A percentile compares a stretch with the other conserved stretches of the same genome.
Conservation (phyloP, 257 asterid genomes). For the Salvia miltiorrhiza region DNA sequence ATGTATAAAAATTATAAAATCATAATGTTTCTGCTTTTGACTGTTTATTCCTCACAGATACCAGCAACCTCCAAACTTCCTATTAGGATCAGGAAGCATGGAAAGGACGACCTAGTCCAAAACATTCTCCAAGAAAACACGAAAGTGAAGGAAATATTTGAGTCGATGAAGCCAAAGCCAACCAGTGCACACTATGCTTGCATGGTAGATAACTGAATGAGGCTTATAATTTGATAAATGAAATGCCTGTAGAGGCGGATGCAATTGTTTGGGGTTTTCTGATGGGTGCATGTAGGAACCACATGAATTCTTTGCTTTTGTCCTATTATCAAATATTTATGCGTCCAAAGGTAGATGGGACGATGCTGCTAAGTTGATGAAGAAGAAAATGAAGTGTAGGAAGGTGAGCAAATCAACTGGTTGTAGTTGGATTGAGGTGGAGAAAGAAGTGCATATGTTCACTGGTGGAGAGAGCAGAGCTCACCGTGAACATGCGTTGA, state of each 20-base stretch:
- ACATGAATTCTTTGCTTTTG: slow-evolving; percentile 55
- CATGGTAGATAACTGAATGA: slow-evolving; percentile 63
- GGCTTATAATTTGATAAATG: slow-evolving; percentile 55
- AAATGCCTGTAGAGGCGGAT: slow-evolving; percentile 62
- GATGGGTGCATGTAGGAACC: slow-evolving; percentile 70
- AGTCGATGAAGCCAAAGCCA: slow-evolving; percentile 55
- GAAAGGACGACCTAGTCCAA: too few species aligned
- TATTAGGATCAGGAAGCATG: too few species aligned
- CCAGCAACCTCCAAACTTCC: neutral
- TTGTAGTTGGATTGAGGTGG: slow-evolving; percentile 83
- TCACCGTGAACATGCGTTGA: slow-evolving; percentile 45
- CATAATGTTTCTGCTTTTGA: neutral
- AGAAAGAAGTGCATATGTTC: slow-evolving; percentile 65
- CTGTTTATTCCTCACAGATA: neutral
- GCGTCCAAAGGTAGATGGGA: slow-evolving; percentile 67
- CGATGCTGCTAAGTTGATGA: slow-evolving; percentile 51
- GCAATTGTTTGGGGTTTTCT: slow-evolving; percentile 77
- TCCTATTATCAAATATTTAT: slow-evolving; percentile 65
- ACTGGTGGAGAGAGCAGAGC: slow-evolving; percentile 47
- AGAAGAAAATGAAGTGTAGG: slow-evolving; percentile 51
- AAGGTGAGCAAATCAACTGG: slow-evolving; percentile 66
- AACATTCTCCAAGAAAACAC: too few species aligned
- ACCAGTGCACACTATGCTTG: slow-evolving; percentile 61
- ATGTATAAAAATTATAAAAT: neutral
- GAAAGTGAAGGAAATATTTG: slow-evolving; percentile 64